phyloP scores from a whole-genome alignment of 2,329 filamentous ascomycete genomes.

The Aspergillus eucalypticola region DNA sequence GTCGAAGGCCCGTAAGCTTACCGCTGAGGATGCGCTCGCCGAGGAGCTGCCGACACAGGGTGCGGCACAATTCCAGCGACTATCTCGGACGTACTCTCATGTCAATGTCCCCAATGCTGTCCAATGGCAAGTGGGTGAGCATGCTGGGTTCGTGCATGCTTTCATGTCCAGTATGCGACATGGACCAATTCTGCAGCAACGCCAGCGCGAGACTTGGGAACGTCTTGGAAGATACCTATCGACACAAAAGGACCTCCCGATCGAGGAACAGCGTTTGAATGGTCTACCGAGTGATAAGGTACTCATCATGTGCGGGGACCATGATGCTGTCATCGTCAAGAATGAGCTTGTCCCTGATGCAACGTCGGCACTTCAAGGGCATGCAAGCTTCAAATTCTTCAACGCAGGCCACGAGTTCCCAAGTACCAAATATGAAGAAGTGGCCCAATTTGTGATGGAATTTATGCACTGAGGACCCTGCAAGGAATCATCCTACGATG shows the following conservation, averaged over 20 bases:
- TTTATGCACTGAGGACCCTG: constrained; percentile 27
- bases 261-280: constrained; percentile 29
- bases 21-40: constrained; percentile 43
- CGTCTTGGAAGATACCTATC: constrained; percentile 55
- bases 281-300: constrained; percentile 52
- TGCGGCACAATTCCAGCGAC: constrained; percentile 42
- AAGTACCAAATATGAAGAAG: constrained; percentile 60
- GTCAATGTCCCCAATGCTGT: constrained; percentile 65
- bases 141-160: constrained; percentile 67
- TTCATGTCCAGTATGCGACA: constrained; percentile 71
- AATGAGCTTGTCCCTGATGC: constrained; percentile 66
- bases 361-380: constrained; percentile 56
- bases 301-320: constrained; percentile 64
- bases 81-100: constrained; percentile 55
- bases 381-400: constrained; percentile 59
- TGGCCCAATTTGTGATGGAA: constrained; percentile 55
- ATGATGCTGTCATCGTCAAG: constrained; percentile 67
- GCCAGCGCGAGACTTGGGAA: constrained; percentile 60
- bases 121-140: constrained; percentile 67
- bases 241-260: constrained; percentile 37
- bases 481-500: no score
- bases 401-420: constrained; percentile 70
- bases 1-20: constrained; percentile 36
- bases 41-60: constrained; percentile 41
- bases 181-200: constrained; percentile 67